Evolutionary conservation across 2,329 filamentous ascomycete genomes (phyloP).

Genomic region (Colletotrichum somersetense): DNA sequence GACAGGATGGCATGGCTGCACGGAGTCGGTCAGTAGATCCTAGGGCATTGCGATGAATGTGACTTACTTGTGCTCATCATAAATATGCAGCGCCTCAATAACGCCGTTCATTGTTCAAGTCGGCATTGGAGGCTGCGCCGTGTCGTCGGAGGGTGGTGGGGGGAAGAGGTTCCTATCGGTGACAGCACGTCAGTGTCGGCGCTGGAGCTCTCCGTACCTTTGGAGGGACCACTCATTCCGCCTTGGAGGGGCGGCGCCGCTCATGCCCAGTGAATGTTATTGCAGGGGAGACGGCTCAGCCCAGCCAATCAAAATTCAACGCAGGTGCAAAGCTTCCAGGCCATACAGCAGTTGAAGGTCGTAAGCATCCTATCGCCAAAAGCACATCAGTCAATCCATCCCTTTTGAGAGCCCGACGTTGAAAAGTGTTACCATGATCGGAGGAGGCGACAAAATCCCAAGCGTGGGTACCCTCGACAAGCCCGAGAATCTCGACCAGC

Average conservation of each 20-base stretch:
- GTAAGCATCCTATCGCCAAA: constrained; percentile 8
- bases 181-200: constrained; percentile 25
- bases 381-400: constrained; percentile 5
- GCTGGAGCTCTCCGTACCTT: constrained; percentile 31
- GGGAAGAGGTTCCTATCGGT: constrained; percentile 30
- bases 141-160: constrained; percentile 45
- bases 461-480: constrained; percentile 67
- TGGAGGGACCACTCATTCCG: constrained; percentile 26
- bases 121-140: constrained; percentile 44
- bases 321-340: constrained; percentile 19
- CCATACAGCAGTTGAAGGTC: neutral
- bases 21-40: neutral
- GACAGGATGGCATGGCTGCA: constrained; percentile 84
- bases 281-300: constrained; percentile 11
- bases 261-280: constrained; percentile 42
- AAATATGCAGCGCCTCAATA: constrained; percentile 96
- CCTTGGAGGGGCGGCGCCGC: constrained; percentile 15
- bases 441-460: constrained; percentile 61
- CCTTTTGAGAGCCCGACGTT: neutral
- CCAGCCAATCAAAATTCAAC: constrained; percentile 32
- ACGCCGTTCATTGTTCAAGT: constrained; percentile 78
- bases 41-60: constrained; percentile 12
- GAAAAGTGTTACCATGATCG: constrained; percentile 50
- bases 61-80: constrained; percentile 90
- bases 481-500: constrained; percentile 71